A percentile compares a stretch with the other conserved stretches of the same genome.
Conservation (phyloP, 495 filamentous ascomycete genomes). For the Hypoxylon perforatum region DNA sequence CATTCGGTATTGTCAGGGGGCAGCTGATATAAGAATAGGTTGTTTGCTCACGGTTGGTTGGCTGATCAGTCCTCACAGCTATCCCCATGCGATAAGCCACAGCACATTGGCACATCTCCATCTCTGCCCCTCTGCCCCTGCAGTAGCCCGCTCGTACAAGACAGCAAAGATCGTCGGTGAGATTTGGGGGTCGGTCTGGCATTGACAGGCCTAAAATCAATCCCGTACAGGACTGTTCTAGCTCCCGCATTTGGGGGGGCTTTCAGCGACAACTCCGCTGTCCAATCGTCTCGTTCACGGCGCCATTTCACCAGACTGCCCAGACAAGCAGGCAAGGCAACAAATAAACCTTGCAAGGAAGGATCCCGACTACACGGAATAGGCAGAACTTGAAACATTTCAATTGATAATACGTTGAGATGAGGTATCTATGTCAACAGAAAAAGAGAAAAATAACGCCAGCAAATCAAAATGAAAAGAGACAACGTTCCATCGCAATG, state of each 20-base stretch:
- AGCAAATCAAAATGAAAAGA: slow-evolving; percentile 11
- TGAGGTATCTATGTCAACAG: background rate
- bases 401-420: background rate
- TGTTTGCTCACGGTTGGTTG: slow-evolving; percentile 7
- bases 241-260: background rate
- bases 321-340: too few relatives aligned
- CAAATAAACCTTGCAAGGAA: background rate
- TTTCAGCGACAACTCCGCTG: slow-evolving; percentile 1
- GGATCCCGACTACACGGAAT: slow-evolving; percentile 16
- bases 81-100: slow-evolving; percentile 8
- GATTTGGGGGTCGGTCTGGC: slow-evolving; percentile 8
- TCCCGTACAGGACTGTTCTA: background rate
- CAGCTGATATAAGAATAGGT: slow-evolving; percentile 10
- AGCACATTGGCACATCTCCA: background rate
- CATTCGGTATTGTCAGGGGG: slow-evolving; percentile 8
- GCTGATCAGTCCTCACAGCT: slow-evolving; percentile 2
- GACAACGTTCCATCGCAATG: background rate
- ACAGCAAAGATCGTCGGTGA: slow-evolving; percentile 19
- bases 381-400: slow-evolving; percentile 23
- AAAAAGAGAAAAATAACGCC: slow-evolving; percentile 15
- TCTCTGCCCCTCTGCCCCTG: slow-evolving; percentile 19
- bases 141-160: slow-evolving; percentile 11
- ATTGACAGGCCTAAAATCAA: slow-evolving; percentile 22
- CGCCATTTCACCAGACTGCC: slow-evolving; percentile 11
- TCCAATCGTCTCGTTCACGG: slow-evolving; percentile 15